These are phyloP conservation scores for Pichia insulana DNA, from an alignment of 805 yeast species.

Conservation along the genomic window DNA sequence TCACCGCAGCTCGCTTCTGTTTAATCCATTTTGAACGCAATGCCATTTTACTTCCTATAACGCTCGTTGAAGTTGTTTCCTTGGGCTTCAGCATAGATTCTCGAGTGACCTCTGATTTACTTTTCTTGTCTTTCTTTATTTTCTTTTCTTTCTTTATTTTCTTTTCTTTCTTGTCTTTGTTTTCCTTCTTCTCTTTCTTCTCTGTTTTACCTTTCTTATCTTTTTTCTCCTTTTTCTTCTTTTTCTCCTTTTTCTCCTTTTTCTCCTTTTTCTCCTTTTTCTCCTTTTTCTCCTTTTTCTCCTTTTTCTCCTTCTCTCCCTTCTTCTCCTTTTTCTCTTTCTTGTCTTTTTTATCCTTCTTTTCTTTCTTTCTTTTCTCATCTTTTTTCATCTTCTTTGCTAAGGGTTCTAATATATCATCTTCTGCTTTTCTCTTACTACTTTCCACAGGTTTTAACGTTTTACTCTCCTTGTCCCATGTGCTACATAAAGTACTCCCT, in stretches of 20 bases:
- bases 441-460: slow-evolving; percentile 19
- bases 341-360: slow-evolving; percentile 22
- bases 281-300: slow-evolving; percentile 25
- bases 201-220: slow-evolving; percentile 15
- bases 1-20: slow-evolving; percentile 85
- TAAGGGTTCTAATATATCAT: slow-evolving; percentile 12
- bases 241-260: slow-evolving; percentile 25
- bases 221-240: slow-evolving; percentile 24
- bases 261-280: slow-evolving; percentile 10
- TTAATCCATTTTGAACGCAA: slow-evolving; percentile 81
- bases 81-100: slow-evolving; percentile 36
- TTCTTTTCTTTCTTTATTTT: slow-evolving; percentile 16
- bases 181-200: slow-evolving; percentile 20
- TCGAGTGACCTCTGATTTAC: slow-evolving; percentile 27
- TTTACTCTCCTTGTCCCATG: slow-evolving; percentile 61
- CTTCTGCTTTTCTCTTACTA: slow-evolving; percentile 15
- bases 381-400: slow-evolving; percentile 6
- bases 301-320: slow-evolving; percentile 21
- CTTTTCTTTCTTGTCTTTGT: slow-evolving; percentile 9
- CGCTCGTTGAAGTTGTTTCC: slow-evolving; percentile 20
- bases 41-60: slow-evolving; percentile 49
- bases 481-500: slow-evolving; percentile 76
- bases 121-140: slow-evolving; percentile 13
- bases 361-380: slow-evolving; percentile 19
- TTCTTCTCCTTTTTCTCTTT: slow-evolving; percentile 22